phyloP scores from a whole-genome alignment of 495 filamentous ascomycete species.

The Mytilinidion resinicola region DNA sequence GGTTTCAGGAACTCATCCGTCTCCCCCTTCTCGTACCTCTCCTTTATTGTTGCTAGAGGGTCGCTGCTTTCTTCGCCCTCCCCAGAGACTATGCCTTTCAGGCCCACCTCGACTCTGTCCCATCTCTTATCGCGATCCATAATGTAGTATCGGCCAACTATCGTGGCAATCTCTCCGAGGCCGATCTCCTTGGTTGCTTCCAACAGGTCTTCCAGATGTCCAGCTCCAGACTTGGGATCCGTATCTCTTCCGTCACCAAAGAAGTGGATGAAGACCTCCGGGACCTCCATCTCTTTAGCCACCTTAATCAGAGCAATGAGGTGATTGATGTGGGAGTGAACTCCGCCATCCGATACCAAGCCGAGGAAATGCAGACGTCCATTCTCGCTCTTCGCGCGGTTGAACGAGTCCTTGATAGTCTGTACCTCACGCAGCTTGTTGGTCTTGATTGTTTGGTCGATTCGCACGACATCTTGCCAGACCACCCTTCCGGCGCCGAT shows the following conservation, averaged over 20 bases:
- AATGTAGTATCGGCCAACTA: conserved; percentile 93
- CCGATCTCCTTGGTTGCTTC: conserved; percentile 75
- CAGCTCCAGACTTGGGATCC: conserved; percentile 83
- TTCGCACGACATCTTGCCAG: conserved; percentile 97
- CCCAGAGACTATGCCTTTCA: conserved; percentile 78
- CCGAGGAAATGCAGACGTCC: conserved; percentile 89
- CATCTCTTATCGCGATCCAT: conserved; percentile 99
- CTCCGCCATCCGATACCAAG: conserved; percentile 89
- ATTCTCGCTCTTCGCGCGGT: conserved; percentile 76
- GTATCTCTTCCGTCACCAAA: conserved; percentile 97
- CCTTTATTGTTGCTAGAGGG: conserved; percentile 77
- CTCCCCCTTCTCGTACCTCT: conserved; percentile 78
- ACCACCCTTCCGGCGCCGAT: conserved; percentile 97
- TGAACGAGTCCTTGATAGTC: conserved; percentile 69
- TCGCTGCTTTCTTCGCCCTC: conserved; percentile 82
- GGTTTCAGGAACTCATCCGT: conserved; percentile 98
- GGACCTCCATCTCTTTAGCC: conserved; percentile 79
- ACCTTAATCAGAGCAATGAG: conserved; percentile 78
- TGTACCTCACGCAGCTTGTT: conserved; percentile 70
- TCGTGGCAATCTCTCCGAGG: conserved; percentile 79
- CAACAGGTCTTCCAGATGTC: conserved; percentile 79
- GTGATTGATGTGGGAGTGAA: conserved; percentile 92
- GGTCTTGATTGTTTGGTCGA: conserved; percentile 92
- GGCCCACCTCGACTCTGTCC: conserved; percentile 83
- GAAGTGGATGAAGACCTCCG: conserved; percentile 95